These are phyloP conservation scores for Monosporascus sp. DNA, from an alignment of 2,329 filamentous ascomycete species.

Conservation along the genomic window DNA sequence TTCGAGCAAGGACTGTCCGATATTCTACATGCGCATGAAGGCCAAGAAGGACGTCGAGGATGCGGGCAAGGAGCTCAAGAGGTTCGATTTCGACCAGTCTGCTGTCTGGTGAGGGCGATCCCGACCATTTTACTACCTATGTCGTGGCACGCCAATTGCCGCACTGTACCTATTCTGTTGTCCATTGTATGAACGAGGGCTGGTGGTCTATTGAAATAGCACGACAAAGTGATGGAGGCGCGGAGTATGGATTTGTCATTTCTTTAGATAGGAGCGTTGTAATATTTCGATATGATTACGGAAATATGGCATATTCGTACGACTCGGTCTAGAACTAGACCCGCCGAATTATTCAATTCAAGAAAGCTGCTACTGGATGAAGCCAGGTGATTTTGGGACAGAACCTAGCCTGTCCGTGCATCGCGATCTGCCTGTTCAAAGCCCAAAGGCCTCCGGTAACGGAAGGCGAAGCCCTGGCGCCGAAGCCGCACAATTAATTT, in stretches of 20 bases:
- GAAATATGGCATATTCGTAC: no score
- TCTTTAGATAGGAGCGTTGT: background rate
- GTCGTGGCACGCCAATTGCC: no score
- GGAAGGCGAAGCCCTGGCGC: background rate
- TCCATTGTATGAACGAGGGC: constrained; percentile 12
- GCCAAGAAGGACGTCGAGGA: constrained; percentile 98
- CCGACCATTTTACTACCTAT: no score
- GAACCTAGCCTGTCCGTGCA: background rate
- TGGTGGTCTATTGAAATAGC: constrained; percentile 5
- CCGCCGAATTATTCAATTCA: background rate
- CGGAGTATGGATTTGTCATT: constrained; percentile 8
- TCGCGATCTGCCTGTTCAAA: background rate
- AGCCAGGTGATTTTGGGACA: background rate
- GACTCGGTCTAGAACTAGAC: no score
- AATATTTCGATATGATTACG: constrained; percentile 1
- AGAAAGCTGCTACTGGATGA: background rate
- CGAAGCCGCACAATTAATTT: background rate
- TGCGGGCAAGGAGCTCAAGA: constrained; percentile 77
- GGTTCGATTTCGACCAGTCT: constrained; percentile 83
- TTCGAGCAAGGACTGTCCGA: constrained; percentile 91
- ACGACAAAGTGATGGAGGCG: constrained; percentile 7
- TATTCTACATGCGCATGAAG: constrained; percentile 99
- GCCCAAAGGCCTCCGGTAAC: background rate
- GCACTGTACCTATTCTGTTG: constrained; percentile 2
- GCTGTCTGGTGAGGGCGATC: constrained; percentile 45